phyloP scores from a whole-genome alignment of 2,329 filamentous ascomycete species.

The Nothomitra cinnamomea region DNA sequence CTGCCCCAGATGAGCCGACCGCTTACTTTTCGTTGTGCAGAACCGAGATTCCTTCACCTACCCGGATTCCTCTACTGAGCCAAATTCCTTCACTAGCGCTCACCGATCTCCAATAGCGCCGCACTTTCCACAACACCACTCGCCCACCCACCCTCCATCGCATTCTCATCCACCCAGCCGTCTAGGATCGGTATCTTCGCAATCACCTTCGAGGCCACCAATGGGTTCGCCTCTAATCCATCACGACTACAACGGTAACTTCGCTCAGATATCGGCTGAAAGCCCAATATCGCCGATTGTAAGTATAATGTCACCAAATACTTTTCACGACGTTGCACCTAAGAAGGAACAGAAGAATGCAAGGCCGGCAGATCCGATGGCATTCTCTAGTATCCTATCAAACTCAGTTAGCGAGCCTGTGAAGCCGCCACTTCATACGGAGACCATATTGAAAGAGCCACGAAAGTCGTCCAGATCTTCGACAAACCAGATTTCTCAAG shows the following conservation, averaged over 20 bases:
- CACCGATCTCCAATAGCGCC: constrained; percentile 3
- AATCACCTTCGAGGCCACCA: constrained; percentile 4
- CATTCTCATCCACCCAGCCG: constrained; percentile 5
- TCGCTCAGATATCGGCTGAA: background rate
- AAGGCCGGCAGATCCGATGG: constrained; percentile 76
- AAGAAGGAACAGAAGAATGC: constrained; percentile 41
- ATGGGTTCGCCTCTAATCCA: background rate
- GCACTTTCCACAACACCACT: background rate
- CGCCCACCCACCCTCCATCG: constrained; percentile 3
- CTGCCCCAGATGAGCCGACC: background rate
- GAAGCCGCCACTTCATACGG: constrained; percentile 13
- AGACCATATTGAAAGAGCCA: constrained; percentile 9
- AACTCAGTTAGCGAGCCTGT: constrained; percentile 47
- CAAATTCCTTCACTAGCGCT: background rate
- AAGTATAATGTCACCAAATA: background rate
- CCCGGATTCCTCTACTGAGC: constrained; percentile 1
- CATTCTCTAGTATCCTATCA: constrained; percentile 86
- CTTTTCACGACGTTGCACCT: background rate
- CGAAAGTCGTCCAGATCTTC: constrained; percentile 20
- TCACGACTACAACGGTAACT: constrained; percentile 5
- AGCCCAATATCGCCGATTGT: constrained; percentile 3
- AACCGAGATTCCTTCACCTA: constrained; percentile 4
- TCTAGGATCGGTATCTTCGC: constrained; percentile 4
- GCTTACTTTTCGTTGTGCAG: background rate
- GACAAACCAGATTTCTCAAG: constrained; percentile 10